phyloP scores from a whole-genome alignment of 2,329 filamentous ascomycete genomes.

The Pseudogymnoascus sp. region DNA sequence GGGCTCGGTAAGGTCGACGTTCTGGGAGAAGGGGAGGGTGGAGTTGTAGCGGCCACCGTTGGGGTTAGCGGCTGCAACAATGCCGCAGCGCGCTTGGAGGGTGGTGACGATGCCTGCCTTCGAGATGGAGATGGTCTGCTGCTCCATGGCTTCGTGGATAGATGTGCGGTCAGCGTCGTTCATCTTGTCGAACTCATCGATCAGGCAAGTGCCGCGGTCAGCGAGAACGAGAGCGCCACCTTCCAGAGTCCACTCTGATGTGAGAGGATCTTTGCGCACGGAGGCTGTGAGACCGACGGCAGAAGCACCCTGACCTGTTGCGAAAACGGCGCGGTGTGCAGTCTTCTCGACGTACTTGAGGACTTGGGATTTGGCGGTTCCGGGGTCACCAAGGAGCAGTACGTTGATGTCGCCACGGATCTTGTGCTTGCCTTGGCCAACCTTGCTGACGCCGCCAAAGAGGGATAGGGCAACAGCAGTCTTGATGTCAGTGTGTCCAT shows the following conservation, averaged over 20 bases:
- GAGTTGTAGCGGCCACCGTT: conserved; percentile 95
- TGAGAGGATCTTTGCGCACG: conserved; percentile 89
- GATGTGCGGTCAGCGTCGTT: conserved; percentile 97
- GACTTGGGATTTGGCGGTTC: conserved; percentile 95
- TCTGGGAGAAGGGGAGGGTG: conserved; percentile 89
- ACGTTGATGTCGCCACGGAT: conserved; percentile 98
- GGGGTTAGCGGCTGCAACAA: conserved; percentile 93
- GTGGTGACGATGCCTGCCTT: conserved; percentile 98
- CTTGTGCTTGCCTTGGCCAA: conserved; percentile 76
- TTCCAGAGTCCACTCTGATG: conserved; percentile 94
- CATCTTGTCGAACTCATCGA: conserved; percentile 99
- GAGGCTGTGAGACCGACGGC: conserved; percentile 96
- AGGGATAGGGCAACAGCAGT: conserved; percentile 89
- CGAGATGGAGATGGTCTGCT: conserved; percentile 98
- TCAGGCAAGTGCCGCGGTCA: conserved; percentile 88
- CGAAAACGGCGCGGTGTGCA: conserved; percentile 92
- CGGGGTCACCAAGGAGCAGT: conserved; percentile 87
- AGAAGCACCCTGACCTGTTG: conserved; percentile 92
- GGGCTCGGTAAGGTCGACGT: conserved; percentile 93
- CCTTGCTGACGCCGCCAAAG: conserved; percentile 90
- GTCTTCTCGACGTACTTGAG: conserved; percentile 98
- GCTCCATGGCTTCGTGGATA: conserved; percentile 99
- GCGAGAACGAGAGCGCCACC: conserved; percentile 91
- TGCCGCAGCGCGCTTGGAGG: conserved; percentile 87
- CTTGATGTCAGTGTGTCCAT: conserved; percentile 94